Evolutionary conservation across 495 filamentous ascomycete genomes (phyloP).

Genomic region (Tuber microsphaerosporum): DNA sequence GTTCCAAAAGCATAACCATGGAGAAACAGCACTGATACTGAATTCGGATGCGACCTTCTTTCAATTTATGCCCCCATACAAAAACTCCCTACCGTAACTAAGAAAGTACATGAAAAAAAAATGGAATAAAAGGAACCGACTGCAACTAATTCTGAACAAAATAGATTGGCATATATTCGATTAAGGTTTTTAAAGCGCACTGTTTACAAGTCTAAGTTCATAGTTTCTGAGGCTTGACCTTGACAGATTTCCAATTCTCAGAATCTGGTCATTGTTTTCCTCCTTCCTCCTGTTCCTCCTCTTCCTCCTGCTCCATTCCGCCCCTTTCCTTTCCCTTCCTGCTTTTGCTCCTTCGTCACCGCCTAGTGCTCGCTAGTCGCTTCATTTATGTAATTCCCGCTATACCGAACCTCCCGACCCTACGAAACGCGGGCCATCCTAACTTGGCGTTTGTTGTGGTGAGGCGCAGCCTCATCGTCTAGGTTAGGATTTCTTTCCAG

Average conservation of each 20-base stretch:
- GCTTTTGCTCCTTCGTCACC: not conserved
- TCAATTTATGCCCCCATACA: not conserved
- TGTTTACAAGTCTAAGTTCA: not conserved
- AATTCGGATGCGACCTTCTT: not conserved
- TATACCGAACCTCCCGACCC: too few relatives aligned
- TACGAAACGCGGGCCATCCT: too few relatives aligned
- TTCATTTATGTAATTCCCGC: not conserved
- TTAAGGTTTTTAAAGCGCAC: not conserved
- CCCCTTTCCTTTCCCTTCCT: not conserved
- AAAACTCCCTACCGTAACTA: not conserved
- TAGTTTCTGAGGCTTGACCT: not conserved
- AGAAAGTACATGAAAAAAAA: not conserved
- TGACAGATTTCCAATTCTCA: not conserved
- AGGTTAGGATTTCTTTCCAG: too few relatives aligned
- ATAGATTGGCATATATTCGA: not conserved
- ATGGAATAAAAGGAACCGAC: not conserved
- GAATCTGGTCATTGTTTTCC: not conserved
- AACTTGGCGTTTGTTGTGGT: too few relatives aligned
- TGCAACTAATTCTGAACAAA: not conserved
- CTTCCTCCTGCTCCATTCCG: not conserved
- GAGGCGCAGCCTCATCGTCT: too few relatives aligned
- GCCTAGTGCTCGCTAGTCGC: not conserved
- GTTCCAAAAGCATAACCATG: not conserved
- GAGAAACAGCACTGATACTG: not conserved
- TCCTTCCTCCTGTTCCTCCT: too few relatives aligned